Evolutionary conservation across 495 filamentous ascomycete species (phyloP).

Genomic region (Aspergillus baeticus): DNA sequence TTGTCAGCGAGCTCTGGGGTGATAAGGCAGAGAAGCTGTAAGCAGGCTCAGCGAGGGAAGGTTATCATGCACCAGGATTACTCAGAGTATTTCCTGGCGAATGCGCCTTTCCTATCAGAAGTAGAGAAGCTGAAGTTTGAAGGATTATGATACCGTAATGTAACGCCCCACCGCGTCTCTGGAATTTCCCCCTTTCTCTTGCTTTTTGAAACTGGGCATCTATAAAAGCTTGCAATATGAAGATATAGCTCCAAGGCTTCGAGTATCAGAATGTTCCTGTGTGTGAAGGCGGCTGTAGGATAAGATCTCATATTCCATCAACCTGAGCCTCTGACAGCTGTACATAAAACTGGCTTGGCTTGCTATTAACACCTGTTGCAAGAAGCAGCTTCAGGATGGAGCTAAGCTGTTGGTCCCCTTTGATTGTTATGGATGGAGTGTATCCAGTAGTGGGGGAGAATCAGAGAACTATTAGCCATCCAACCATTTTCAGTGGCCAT

Average conservation of each 20-base stretch:
- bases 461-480: slow-evolving; percentile 5
- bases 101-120: neutral
- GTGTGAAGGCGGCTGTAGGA: too few relatives aligned
- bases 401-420: slow-evolving; percentile 2
- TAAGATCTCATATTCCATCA: too few relatives aligned
- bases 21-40: neutral
- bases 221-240: too few relatives aligned
- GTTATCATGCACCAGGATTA: neutral
- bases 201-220: neutral
- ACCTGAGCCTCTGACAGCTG: neutral
- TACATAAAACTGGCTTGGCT: neutral
- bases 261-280: neutral
- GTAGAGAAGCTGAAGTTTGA: neutral
- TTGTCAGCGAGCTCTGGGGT: neutral
- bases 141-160: slow-evolving; percentile 10
- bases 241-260: too few relatives aligned
- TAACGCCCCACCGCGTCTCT: slow-evolving; percentile 16
- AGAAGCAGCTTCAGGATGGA: neutral
- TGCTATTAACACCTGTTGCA: neutral
- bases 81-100: neutral
- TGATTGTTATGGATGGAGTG: slow-evolving; percentile 10
- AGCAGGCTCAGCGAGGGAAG: too few relatives aligned
- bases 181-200: slow-evolving; percentile 11
- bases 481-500: slow-evolving; percentile 7
- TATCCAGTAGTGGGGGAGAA: slow-evolving; percentile 7